Conservation (phyloP, 2,329 filamentous ascomycete genomes). For the Neopestalotiopsis sp. region DNA sequence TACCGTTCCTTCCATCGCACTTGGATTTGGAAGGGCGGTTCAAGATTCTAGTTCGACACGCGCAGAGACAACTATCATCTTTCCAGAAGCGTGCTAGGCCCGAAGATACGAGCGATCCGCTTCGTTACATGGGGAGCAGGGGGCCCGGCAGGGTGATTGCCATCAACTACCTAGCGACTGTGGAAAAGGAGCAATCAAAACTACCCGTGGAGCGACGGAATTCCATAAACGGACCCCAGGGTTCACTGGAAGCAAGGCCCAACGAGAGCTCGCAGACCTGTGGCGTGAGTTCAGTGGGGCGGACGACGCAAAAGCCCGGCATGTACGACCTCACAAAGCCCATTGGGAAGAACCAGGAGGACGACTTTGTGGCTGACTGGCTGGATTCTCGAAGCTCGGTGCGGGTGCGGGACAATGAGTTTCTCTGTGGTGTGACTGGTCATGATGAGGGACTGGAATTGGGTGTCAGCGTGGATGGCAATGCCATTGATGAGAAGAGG, state of each 20-base stretch:
- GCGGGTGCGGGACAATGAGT: slow-evolving; percentile 1
- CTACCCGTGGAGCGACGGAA: not conserved
- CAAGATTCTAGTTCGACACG: not conserved
- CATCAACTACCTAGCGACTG: not conserved
- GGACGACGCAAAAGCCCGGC: slow-evolving; percentile 12
- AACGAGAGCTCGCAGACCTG: slow-evolving; percentile 7
- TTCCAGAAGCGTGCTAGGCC: slow-evolving; percentile 10
- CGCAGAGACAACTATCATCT: slow-evolving; percentile 6
- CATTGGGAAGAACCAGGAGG: not conserved
- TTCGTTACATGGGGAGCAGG: not conserved
- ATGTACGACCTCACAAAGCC: slow-evolving; percentile 2
- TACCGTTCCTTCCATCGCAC: slow-evolving; percentile 5
- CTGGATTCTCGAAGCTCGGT: not conserved
- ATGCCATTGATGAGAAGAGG: slow-evolving; percentile 4
- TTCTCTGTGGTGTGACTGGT: not conserved
- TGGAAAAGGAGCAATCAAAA: not conserved
- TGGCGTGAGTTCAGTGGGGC: not conserved
- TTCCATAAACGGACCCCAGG: not conserved
- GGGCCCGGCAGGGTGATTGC: not conserved
- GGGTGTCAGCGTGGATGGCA: slow-evolving; percentile 6
- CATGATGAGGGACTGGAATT: not conserved
- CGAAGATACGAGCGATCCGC: not conserved
- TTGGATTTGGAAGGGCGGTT: not conserved
- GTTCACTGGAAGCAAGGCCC: not conserved
- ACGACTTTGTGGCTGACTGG: slow-evolving; percentile 12